phyloP scores from a whole-genome alignment of 2,329 filamentous ascomycete genomes.

The Colletotrichum echinochloae region DNA sequence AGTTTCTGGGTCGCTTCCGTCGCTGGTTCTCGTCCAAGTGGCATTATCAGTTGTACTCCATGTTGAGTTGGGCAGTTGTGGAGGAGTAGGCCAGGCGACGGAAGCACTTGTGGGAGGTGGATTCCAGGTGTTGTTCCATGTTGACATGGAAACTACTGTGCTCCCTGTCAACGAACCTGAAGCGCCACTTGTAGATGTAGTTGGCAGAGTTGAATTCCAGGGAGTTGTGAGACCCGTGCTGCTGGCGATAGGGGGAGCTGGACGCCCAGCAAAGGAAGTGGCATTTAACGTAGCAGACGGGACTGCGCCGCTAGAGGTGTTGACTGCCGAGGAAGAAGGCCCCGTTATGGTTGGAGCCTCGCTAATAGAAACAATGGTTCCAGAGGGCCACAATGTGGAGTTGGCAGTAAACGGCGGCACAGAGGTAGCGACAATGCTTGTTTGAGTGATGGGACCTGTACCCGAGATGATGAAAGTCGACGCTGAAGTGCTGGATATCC shows the following conservation, averaged over 20 bases:
- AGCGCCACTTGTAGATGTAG: background rate
- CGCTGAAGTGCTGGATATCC: background rate
- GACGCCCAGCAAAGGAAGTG: background rate
- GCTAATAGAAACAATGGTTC: conserved; percentile 16
- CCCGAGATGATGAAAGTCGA: background rate
- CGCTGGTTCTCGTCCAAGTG: conserved; percentile 2
- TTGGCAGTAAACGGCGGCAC: conserved; percentile 16
- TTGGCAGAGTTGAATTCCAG: conserved; percentile 6
- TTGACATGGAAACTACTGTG: background rate
- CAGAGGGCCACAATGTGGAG: conserved; percentile 18
- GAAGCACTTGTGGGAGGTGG: background rate
- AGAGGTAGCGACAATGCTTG: background rate
- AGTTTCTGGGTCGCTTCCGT: background rate
- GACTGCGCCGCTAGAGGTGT: background rate
- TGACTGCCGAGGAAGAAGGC: conserved; percentile 4
- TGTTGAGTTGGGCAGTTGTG: conserved; percentile 4
- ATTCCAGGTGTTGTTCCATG: background rate
- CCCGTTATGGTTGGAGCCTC: conserved; percentile 9
- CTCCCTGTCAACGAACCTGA: background rate
- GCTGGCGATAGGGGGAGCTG: background rate
- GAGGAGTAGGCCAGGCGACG: background rate
- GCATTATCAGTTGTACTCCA: conserved; percentile 6
- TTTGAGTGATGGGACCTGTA: background rate
- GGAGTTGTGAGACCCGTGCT: background rate
- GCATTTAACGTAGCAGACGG: conserved; percentile 11